phyloP scores from a whole-genome alignment of 257 asterid species.

The Osmanthus fragrans region DNA sequence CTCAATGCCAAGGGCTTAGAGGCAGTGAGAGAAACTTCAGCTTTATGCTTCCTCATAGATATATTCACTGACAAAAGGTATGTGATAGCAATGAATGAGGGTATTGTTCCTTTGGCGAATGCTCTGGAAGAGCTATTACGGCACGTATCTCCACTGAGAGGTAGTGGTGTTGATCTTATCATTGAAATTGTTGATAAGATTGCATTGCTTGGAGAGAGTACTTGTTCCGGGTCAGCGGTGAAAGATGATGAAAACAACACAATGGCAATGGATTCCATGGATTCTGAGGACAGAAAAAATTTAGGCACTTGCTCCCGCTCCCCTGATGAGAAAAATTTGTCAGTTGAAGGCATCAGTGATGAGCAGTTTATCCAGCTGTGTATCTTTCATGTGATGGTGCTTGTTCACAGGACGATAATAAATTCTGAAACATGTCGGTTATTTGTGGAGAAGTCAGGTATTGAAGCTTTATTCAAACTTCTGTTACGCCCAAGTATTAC shows the following conservation, averaged over 20 bases:
- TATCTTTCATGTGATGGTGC: constrained; percentile 92
- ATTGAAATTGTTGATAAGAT: constrained; percentile 76
- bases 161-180: constrained; percentile 78
- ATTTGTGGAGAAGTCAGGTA: constrained; percentile 90
- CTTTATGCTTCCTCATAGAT: constrained; percentile 74
- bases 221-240: constrained; percentile 43
- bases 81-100: constrained; percentile 83
- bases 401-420: constrained; percentile 88
- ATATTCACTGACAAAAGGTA: constrained; percentile 76
- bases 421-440: constrained; percentile 94
- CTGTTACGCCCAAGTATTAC: constrained; percentile 82
- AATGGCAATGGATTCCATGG: constrained; percentile 83
- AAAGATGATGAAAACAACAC: constrained; percentile 54
- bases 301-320: constrained; percentile 41
- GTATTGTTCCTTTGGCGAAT: constrained; percentile 89
- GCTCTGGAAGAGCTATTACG: constrained; percentile 93
- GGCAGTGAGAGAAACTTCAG: constrained; percentile 81
- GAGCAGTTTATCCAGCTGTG: constrained; percentile 81
- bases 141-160: constrained; percentile 77
- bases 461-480: constrained; percentile 86
- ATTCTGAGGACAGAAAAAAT: constrained; percentile 61
- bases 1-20: constrained; percentile 92
- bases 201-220: constrained; percentile 56
- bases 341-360: constrained; percentile 52
- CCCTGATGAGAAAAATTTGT: constrained; percentile 39